phyloP scores from a whole-genome alignment of 768 basidiomycete genomes.

The Termitomyces sp. region DNA sequence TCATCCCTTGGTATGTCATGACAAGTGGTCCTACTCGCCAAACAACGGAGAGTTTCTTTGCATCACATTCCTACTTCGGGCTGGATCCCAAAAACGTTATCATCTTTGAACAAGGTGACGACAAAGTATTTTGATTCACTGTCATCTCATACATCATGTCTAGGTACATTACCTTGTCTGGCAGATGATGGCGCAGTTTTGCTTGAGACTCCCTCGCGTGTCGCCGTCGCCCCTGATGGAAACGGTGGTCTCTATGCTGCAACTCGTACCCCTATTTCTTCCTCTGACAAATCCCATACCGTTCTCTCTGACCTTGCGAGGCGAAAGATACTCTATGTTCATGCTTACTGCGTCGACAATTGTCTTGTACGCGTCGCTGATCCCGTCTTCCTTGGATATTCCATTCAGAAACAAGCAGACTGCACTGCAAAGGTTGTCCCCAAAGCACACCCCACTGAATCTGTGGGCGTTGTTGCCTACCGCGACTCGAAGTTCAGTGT shows the following conservation, averaged over 20 bases:
- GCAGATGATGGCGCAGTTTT: slow-evolving; percentile 92
- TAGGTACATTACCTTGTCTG: slow-evolving; percentile 94
- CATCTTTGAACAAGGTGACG: slow-evolving; percentile 92
- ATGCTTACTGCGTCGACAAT: slow-evolving; percentile 98
- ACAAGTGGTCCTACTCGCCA: slow-evolving; percentile 92
- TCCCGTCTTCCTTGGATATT: slow-evolving; percentile 94
- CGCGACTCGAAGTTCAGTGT: slow-evolving; percentile 84
- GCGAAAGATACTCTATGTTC: slow-evolving; percentile 81
- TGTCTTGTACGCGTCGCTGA: slow-evolving; percentile 97
- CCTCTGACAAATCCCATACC: slow-evolving; percentile 51
- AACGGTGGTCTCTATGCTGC: slow-evolving; percentile 98
- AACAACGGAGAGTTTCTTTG: slow-evolving; percentile 85
- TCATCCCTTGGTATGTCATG: slow-evolving; percentile 98
- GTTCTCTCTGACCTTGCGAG: slow-evolving; percentile 79
- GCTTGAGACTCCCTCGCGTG: slow-evolving; percentile 67
- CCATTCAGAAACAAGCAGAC: slow-evolving; percentile 81
- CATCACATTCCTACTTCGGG: slow-evolving; percentile 73
- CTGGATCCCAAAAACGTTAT: slow-evolving; percentile 75
- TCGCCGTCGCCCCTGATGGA: slow-evolving; percentile 97
- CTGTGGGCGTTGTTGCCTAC: slow-evolving; percentile 90
- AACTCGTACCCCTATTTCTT: slow-evolving; percentile 68
- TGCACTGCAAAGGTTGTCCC: slow-evolving; percentile 97
- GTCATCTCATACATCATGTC: not conserved
- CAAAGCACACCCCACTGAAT: slow-evolving; percentile 80
- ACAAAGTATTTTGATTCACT: slow-evolving; percentile 8